Evolutionary conservation across 2,329 filamentous ascomycete genomes (phyloP).

Genomic region (Talaromyces sp.): DNA sequence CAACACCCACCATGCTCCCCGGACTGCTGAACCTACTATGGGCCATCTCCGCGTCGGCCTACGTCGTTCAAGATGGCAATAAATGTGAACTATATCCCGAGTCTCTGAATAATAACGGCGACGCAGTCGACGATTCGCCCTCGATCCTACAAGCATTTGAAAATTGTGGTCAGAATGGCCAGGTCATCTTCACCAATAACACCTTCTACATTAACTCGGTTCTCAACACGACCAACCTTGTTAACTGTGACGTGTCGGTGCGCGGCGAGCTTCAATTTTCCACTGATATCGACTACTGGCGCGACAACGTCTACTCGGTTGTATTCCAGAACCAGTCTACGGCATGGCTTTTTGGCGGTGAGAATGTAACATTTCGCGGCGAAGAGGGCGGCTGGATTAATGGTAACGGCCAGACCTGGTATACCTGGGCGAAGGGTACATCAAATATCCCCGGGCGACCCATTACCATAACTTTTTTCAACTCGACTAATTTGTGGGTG

Average conservation of each 20-base stretch:
- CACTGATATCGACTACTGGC: constrained; percentile 50
- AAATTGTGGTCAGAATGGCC: constrained; percentile 23
- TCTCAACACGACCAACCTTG: constrained; percentile 22
- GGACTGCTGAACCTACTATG: neutral
- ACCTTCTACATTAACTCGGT: constrained; percentile 19
- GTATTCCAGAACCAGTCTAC: constrained; percentile 55
- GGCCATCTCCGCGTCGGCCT: neutral
- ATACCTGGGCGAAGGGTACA: constrained; percentile 44
- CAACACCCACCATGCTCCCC: neutral
- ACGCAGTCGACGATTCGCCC: constrained; percentile 18
- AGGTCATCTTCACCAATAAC: constrained; percentile 22
- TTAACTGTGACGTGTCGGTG: constrained; percentile 24
- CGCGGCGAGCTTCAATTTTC: constrained; percentile 34
- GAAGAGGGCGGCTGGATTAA: constrained; percentile 51
- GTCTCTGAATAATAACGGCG: constrained; percentile 17
- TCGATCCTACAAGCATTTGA: constrained; percentile 23
- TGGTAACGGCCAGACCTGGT: constrained; percentile 56
- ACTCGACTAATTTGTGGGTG: constrained; percentile 47
- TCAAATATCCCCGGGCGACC: constrained; percentile 49
- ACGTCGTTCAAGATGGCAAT: constrained; percentile 16
- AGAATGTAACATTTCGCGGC: constrained; percentile 47
- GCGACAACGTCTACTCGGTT: constrained; percentile 46
- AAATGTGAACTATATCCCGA: constrained; percentile 20
- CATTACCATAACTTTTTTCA: constrained; percentile 50
- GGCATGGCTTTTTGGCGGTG: constrained; percentile 53